These are phyloP conservation scores for Acanthamoeba quina DNA, from an alignment of 208 protist species.

Conservation along the genomic window DNA sequence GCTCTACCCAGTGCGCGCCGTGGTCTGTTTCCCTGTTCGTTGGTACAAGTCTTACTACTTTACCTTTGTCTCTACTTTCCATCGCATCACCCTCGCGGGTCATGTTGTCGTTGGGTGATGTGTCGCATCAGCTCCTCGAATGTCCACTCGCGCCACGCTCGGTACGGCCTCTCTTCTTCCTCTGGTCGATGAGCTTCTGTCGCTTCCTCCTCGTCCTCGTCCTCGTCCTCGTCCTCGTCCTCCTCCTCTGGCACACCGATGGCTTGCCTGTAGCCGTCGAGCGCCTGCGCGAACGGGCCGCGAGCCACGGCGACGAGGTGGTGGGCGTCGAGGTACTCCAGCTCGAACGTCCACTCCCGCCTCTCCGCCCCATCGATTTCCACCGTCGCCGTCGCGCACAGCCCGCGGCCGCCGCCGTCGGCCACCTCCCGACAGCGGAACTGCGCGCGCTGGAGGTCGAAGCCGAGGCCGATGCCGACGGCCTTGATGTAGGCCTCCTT, in stretches of 20 bases:
- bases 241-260: not conserved
- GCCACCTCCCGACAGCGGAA: not conserved
- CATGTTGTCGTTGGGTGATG: slow-evolving; percentile 5
- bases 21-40: not conserved
- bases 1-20: not conserved
- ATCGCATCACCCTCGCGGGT: not conserved
- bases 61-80: not conserved
- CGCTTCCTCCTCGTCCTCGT: not conserved
- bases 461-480: slow-evolving; percentile 52
- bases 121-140: slow-evolving; percentile 16
- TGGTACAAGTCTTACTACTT: not conserved
- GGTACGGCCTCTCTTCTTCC: not conserved
- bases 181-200: no score
- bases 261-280: not conserved
- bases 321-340: slow-evolving; percentile 21
- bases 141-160: slow-evolving; percentile 50
- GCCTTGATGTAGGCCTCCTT: slow-evolving; percentile 76
- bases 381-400: not conserved
- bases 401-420: not conserved
- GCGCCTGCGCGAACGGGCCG: slow-evolving; percentile 58
- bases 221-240: not conserved
- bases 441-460: slow-evolving; percentile 56
- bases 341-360: slow-evolving; percentile 59
- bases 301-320: slow-evolving; percentile 61
- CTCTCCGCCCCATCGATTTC: slow-evolving; percentile 22